A percentile compares a stretch with the other conserved stretches of the same genome.
phyloP scores from a whole-genome alignment of 169 alveolate genomes.

The Plasmodium yoelii region DNA sequence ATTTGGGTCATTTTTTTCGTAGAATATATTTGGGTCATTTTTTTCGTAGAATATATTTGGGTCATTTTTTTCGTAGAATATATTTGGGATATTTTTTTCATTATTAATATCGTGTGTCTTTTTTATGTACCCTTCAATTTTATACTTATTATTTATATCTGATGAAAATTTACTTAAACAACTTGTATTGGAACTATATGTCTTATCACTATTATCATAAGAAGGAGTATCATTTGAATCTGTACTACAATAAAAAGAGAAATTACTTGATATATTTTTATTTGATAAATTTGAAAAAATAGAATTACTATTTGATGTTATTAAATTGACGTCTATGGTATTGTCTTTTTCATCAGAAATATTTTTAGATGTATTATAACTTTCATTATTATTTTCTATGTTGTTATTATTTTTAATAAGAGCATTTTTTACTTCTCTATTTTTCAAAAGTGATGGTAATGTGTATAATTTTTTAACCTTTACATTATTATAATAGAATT shows the following conservation, averaged over 20 bases:
- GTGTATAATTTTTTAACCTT: constrained; percentile 32
- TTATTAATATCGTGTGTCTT: too few species aligned
- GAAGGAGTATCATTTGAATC: not conserved
- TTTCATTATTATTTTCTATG: not conserved
- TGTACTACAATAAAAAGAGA: not conserved
- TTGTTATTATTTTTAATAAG: not conserved
- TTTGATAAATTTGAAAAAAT: not conserved
- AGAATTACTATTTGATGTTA: not conserved
- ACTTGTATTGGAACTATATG: not conserved
- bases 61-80: not conserved
- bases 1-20: not conserved
- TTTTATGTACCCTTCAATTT: too few species aligned
- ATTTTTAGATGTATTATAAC: not conserved
- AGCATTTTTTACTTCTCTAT: not conserved
- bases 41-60: not conserved
- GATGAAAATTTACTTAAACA: not conserved
- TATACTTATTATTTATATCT: not conserved
- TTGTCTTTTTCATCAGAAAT: not conserved
- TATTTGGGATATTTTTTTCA: not conserved
- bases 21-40: not conserved
- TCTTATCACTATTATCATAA: not conserved
- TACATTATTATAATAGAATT: not conserved
- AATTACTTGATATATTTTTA: not conserved
- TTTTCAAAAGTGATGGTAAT: constrained; percentile 46
- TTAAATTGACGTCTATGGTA: not conserved